Percentiles rank a stretch among this genome's conserved stretches.
phyloP scores from a whole-genome alignment of 768 basidiomycete genomes.

The Lyophyllum decastes region DNA sequence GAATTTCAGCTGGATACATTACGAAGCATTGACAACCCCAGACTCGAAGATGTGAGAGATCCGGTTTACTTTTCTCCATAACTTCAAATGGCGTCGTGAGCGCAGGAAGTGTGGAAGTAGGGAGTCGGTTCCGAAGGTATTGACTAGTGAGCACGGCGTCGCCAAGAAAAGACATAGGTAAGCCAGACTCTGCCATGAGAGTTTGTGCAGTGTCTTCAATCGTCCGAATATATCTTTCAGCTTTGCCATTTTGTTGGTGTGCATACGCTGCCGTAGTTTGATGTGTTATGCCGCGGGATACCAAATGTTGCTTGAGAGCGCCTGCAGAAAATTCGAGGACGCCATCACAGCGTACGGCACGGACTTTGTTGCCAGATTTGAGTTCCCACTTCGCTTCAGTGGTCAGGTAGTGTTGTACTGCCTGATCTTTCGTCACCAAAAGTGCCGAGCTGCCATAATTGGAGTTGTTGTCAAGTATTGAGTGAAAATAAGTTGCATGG shows the following conservation, averaged over 20 bases:
- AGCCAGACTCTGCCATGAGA: constrained; percentile 22
- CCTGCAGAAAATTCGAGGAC: not conserved
- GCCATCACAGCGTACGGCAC: not conserved
- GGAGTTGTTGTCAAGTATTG: constrained; percentile 16
- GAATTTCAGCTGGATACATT: constrained; percentile 18
- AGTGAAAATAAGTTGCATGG: constrained; percentile 6
- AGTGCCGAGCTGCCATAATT: constrained; percentile 15
- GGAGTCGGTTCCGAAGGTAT: constrained; percentile 24
- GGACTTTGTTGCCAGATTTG: not conserved
- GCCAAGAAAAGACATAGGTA: constrained; percentile 25
- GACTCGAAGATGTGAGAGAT: constrained; percentile 28
- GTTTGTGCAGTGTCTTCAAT: constrained; percentile 19
- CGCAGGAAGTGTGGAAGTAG: constrained; percentile 22
- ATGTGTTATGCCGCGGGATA: not conserved
- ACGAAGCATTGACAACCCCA: constrained; percentile 30
- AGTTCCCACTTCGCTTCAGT: not conserved
- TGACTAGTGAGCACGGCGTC: constrained; percentile 20
- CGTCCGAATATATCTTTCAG: constrained; percentile 31
- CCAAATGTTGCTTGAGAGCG: not conserved
- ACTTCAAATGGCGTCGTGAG: constrained; percentile 21
- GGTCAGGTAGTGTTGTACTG: not conserved
- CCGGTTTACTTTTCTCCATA: constrained; percentile 21
- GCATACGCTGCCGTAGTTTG: constrained; percentile 28
- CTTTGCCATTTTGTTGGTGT: constrained; percentile 33
- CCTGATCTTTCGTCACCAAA: constrained; percentile 5